Evolutionary conservation across 805 yeast genomes (phyloP).

Genomic region (Candida chilensis): DNA sequence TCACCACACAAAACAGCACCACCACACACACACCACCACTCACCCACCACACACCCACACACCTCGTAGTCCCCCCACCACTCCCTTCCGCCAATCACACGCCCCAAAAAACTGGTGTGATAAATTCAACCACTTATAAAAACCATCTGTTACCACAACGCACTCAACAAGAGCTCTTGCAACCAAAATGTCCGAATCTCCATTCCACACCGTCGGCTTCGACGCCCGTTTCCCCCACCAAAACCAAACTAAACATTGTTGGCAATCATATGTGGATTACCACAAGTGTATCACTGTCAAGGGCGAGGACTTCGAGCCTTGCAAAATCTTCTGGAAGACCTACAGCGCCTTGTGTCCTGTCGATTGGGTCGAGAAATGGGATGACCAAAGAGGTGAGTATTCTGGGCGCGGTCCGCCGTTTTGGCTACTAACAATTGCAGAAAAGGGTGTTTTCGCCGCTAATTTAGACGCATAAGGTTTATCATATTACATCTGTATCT

Average conservation of each 20-base stretch:
- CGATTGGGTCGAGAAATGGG: conserved; percentile 84
- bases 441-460: no score
- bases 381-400: conserved; percentile 59
- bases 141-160: no score
- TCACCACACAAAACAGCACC: background rate
- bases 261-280: conserved; percentile 96
- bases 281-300: conserved; percentile 93
- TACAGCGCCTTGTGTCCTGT: conserved; percentile 80
- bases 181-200: conserved; percentile 12
- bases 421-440: conserved; percentile 10
- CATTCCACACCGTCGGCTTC: conserved; percentile 61
- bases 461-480: no score
- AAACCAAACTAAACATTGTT: conserved; percentile 98
- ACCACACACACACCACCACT: background rate
- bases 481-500: no score
- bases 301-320: conserved; percentile 98
- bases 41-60: background rate
- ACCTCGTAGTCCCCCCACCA: background rate
- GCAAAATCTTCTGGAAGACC: conserved; percentile 89
- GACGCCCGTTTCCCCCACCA: conserved; percentile 95
- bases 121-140: no score
- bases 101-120: no score
- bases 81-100: background rate
- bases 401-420: background rate
- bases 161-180: background rate